Evolutionary conservation across 768 basidiomycete genomes (phyloP).

Genomic region (Boletellus ananas): DNA sequence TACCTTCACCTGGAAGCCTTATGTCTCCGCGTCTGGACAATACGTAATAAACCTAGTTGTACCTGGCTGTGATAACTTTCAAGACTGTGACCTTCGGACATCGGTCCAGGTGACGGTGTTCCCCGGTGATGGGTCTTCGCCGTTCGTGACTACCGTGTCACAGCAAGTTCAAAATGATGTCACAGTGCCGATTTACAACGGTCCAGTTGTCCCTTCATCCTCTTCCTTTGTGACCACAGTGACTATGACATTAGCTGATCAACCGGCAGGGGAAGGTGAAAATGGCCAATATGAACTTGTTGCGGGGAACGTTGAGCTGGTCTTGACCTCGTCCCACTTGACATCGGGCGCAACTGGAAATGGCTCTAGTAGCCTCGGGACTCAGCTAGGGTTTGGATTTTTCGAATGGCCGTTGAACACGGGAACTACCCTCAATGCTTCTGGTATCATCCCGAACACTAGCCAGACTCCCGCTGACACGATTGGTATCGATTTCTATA

Average conservation of each 20-base stretch:
- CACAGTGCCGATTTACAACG: slow-evolving; percentile 67
- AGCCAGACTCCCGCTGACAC: slow-evolving; percentile 66
- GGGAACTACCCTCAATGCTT: slow-evolving; percentile 50
- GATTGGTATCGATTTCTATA: slow-evolving; percentile 59
- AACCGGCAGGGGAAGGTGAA: slow-evolving; percentile 59
- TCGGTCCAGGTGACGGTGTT: slow-evolving; percentile 80
- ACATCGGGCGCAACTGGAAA: slow-evolving; percentile 31
- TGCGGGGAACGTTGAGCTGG: slow-evolving; percentile 80
- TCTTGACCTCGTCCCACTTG: slow-evolving; percentile 59
- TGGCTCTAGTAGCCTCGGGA: slow-evolving; percentile 31
- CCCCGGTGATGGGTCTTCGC: slow-evolving; percentile 63
- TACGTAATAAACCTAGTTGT: slow-evolving; percentile 84
- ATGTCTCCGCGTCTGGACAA: slow-evolving; percentile 82
- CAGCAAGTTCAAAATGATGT: slow-evolving; percentile 68
- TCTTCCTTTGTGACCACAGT: slow-evolving; percentile 71
- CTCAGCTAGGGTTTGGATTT: slow-evolving; percentile 69
- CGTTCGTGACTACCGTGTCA: slow-evolving; percentile 65
- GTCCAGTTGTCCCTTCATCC: slow-evolving; percentile 75
- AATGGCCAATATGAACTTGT: slow-evolving; percentile 75
- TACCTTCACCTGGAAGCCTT: slow-evolving; percentile 85
- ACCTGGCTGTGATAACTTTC: slow-evolving; percentile 80
- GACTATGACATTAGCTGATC: slow-evolving; percentile 65
- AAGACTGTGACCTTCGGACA: slow-evolving; percentile 78
- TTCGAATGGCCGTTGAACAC: slow-evolving; percentile 77
- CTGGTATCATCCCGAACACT: slow-evolving; percentile 58